A percentile compares a stretch with the other conserved stretches of the same genome.
Evolutionary conservation across 306 rosid species (phyloP).

Genomic region (Begonia peltatifolia): DNA sequence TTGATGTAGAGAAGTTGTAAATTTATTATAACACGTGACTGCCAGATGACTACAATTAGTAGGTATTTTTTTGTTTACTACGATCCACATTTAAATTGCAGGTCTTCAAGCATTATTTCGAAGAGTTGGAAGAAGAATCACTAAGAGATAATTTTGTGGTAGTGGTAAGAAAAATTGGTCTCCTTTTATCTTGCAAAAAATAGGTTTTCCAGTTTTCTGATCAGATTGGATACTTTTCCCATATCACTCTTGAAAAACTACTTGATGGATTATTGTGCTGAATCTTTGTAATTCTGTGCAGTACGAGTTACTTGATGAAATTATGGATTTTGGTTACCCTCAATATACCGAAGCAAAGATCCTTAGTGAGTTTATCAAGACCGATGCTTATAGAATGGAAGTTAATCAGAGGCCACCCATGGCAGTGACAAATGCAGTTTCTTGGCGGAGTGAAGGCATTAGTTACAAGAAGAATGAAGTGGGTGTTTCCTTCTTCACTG

Average conservation of each 20-base stretch:
- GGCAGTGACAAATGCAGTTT: slow-evolving; percentile 99
- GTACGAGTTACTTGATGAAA: slow-evolving; percentile 94
- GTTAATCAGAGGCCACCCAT: slow-evolving; percentile 95
- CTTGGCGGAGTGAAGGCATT: slow-evolving; percentile 99
- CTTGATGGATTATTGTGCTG: slow-evolving; percentile 6
- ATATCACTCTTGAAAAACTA: not conserved
- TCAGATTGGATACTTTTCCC: too few relatives aligned
- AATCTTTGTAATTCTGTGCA: slow-evolving; percentile 20
- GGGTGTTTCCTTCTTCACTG: slow-evolving; percentile 3
- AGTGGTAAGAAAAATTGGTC: slow-evolving; percentile 45
- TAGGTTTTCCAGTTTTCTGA: too few relatives aligned
- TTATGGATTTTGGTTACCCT: slow-evolving; percentile 99
- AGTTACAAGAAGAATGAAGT: slow-evolving; percentile 97
- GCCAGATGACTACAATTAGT: too few relatives aligned
- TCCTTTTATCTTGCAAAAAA: not conserved
- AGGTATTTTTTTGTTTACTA: not conserved
- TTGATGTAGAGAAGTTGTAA: not conserved
- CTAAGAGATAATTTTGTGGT: slow-evolving; percentile 97
- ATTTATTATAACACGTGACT: too few relatives aligned
- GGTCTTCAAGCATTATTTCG: slow-evolving; percentile 97
- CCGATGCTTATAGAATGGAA: slow-evolving; percentile 98
- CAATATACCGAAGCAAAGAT: slow-evolving; percentile 93
- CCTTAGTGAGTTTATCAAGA: slow-evolving; percentile 94
- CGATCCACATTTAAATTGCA: slow-evolving; percentile 21
- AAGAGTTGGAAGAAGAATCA: slow-evolving; percentile 92